Evolutionary conservation across 176 grass and related monocot genomes (phyloP).

Genomic region (Neostapfia colusana): DNA sequence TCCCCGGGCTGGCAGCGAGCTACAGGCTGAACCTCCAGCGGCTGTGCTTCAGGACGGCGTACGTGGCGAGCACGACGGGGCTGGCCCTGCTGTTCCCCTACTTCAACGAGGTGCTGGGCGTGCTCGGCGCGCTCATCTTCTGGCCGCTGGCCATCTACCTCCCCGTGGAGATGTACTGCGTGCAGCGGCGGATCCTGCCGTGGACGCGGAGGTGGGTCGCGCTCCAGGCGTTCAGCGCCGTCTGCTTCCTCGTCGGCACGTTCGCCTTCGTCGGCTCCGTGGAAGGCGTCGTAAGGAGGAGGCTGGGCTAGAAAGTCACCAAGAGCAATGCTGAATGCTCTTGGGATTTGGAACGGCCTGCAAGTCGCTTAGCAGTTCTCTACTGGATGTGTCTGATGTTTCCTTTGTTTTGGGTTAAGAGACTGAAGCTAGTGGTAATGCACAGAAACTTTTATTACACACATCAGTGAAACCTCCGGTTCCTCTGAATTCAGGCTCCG

Average conservation of each 20-base stretch:
- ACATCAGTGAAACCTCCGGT: no score
- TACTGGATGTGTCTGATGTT: background rate
- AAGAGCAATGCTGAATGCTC: background rate
- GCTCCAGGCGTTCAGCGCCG: conserved; percentile 47
- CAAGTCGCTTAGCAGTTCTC: background rate
- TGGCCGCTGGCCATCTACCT: conserved; percentile 70
- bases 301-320: conserved; percentile 12
- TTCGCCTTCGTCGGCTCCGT: conserved; percentile 67
- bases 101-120: conserved; percentile 84
- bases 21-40: conserved; percentile 57
- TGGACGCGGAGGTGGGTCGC: conserved; percentile 56
- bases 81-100: conserved; percentile 69
- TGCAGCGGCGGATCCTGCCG: conserved; percentile 43
- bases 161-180: conserved; percentile 77
- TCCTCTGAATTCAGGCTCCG: no score
- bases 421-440: background rate
- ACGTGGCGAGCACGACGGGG: conserved; percentile 63
- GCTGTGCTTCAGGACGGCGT: conserved; percentile 57
- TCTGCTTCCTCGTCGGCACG: conserved; percentile 52
- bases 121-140: conserved; percentile 62
- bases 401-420: background rate
- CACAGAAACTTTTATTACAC: background rate
- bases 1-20: conserved; percentile 38
- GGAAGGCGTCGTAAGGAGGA: conserved; percentile 51
- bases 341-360: background rate